These are phyloP conservation scores for Penicillium simplicissimum DNA, from an alignment of 495 filamentous ascomycete species.

Conservation along the genomic window DNA sequence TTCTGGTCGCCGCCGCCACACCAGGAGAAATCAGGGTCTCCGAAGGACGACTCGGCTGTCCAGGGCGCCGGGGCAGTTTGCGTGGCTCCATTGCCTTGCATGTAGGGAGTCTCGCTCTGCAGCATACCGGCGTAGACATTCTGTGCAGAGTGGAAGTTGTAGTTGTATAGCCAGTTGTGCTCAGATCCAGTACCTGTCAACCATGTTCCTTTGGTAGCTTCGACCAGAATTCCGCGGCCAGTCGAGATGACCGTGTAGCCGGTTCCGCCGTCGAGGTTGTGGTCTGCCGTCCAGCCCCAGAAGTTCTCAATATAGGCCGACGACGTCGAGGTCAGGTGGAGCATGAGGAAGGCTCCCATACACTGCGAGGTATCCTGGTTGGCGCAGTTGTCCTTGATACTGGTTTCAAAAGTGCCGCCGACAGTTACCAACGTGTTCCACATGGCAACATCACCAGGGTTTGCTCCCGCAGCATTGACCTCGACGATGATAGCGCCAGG, in stretches of 20 bases:
- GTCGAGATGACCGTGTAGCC: slow-evolving; percentile 46
- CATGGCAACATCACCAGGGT: slow-evolving; percentile 56
- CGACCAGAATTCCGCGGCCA: slow-evolving; percentile 52
- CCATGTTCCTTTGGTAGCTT: slow-evolving; percentile 47
- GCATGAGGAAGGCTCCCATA: slow-evolving; percentile 48
- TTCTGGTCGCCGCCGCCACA: slow-evolving; percentile 34
- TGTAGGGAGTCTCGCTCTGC: slow-evolving; percentile 51
- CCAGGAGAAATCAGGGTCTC: slow-evolving; percentile 43
- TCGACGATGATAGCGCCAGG: slow-evolving; percentile 79
- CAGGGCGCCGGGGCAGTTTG: slow-evolving; percentile 47
- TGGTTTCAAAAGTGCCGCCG: slow-evolving; percentile 49
- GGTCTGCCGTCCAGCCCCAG: slow-evolving; percentile 61
- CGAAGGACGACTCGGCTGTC: slow-evolving; percentile 33
- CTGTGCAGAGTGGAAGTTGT: slow-evolving; percentile 48
- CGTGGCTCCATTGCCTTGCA: slow-evolving; percentile 41
- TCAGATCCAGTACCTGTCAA: slow-evolving; percentile 45
- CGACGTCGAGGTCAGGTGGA: slow-evolving; percentile 49
- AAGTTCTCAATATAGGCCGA: slow-evolving; percentile 59
- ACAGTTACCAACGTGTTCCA: slow-evolving; percentile 57
- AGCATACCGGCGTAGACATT: slow-evolving; percentile 51
- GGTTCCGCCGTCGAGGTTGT: slow-evolving; percentile 43
- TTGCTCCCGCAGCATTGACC: slow-evolving; percentile 52
- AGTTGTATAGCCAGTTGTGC: slow-evolving; percentile 53
- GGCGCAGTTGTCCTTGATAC: slow-evolving; percentile 42
- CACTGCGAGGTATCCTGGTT: slow-evolving; percentile 19